Evolutionary conservation across 805 yeast species (phyloP).

Genomic region (Lipomyces orientalis): DNA sequence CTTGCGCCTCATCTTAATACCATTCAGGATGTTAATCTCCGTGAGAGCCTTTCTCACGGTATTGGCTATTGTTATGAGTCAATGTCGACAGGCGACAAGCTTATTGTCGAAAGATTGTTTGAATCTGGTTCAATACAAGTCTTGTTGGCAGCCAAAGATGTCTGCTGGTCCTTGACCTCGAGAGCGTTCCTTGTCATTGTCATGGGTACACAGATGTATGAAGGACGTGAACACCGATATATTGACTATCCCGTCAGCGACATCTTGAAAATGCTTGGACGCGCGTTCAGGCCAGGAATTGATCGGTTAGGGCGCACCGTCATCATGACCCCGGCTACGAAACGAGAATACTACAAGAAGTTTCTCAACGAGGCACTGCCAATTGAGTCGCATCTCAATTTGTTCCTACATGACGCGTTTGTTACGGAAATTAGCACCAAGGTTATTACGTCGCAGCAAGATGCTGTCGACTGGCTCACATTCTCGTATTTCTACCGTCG

Average conservation of each 20-base stretch:
- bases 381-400: conserved; percentile 74
- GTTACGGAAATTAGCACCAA: conserved; percentile 74
- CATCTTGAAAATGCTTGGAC: conserved; percentile 44
- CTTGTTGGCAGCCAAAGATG: conserved; percentile 67
- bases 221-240: conserved; percentile 73
- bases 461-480: conserved; percentile 89
- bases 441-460: conserved; percentile 71
- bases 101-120: conserved; percentile 60
- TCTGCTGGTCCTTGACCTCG: conserved; percentile 55
- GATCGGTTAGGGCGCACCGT: conserved; percentile 52
- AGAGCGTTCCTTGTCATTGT: conserved; percentile 62
- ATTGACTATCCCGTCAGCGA: conserved; percentile 64
- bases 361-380: conserved; percentile 80
- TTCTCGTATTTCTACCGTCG: conserved; percentile 83
- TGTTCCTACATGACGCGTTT: conserved; percentile 67
- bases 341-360: conserved; percentile 67
- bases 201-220: conserved; percentile 72
- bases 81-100: conserved; percentile 62
- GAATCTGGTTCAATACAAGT: conserved; percentile 57
- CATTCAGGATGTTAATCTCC: conserved; percentile 56
- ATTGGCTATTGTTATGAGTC: conserved; percentile 65
- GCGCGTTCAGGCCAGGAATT: conserved; percentile 37
- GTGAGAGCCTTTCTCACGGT: conserved; percentile 58
- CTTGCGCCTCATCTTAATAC: conserved; percentile 52
- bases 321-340: conserved; percentile 62